Base-by-base conservation (phyloP, 202 grass and related monocot species). In the Setaria viridis region DNA sequence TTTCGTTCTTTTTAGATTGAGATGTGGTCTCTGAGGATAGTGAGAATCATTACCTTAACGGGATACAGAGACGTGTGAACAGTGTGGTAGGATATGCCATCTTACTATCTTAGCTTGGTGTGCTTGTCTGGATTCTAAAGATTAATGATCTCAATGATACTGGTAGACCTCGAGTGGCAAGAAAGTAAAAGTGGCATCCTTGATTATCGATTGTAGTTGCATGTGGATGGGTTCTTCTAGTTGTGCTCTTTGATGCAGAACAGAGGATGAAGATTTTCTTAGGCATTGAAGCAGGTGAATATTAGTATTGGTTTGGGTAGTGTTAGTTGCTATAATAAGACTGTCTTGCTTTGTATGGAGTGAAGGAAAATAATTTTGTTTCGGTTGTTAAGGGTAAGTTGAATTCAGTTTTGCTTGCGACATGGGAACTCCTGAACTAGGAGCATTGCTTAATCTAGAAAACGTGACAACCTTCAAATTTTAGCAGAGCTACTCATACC, bases 31-130 rank as follows among this genome's bases (percentile, higher is more conserved):
- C 19, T 2, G 62, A 60, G 15, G 15, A 80, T 80, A 56, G 10
- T 70, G 4, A 9, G 7, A 70, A 6, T 49, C 17, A 14, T 62
- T 48, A 47, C 17, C 12, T 41, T 19, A 5, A 77, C 5, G 29
- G 2, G 46, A 66, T 37, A 51, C 5, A 19, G 41, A 37, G n/a
- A 19, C 12, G 33, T 51, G 20, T 51, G 20, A 82, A 42, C 64
- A 49, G 56, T 58, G 64, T 58, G 64, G 7, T 10, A 34, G 25
- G 65, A 82, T 62, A 34, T 78, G 63, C 57, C 58, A 39, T 66
- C 49, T 90, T 33, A 73, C 57, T 49, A 32, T 66, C 49, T 86
- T 33, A 73, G 30, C 8, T 73, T 90, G 48, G 39, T 70, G 9
- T 49, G 25, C 2, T 25, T 7, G 17, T 59, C 33, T 77, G 37